Base-by-base conservation (phyloP, 2,329 filamentous ascomycete genomes). In the Fusarium udum region DNA sequence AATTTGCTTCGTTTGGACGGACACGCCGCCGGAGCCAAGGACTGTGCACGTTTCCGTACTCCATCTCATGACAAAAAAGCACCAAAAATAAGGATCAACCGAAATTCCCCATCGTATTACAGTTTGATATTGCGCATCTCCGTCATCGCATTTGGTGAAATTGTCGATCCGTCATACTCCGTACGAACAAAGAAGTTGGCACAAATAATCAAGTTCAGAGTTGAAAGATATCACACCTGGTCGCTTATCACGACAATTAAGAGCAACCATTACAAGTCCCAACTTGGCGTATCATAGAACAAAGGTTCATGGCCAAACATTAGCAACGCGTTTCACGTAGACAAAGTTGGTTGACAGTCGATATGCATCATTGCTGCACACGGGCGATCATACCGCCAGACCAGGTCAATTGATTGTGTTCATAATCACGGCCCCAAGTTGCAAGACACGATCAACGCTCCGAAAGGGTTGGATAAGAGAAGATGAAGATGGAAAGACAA, bases 51-150 rank as follows among this genome's bases (percentile, higher is more conserved):
- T 69, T 45, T 68, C 65, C 51, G 61, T 58, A 36, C 39, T 53
- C 45, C 49, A 49, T 48, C 24, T 52, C 31, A 42, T 34, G 40
- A 32, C 42, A 26, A 48, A 37, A 66, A 36, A 57, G 40, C 62
- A 61, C 43, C 67, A 61, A 73, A 72, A 74, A 74, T 74, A 74
- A 62, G 52, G 60, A 74, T 69, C 63, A 74, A 69, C 71, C 64
- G 61, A 67, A 24, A 63, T 69, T 72, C 61, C 58, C 63, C 40
- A 69, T 73, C 55, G 48, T 72, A 51, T 59, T 61, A 34, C 55
- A 43, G 40, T 51, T 32, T 48, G 63, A 36, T 52, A 63, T 67
- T 43, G 46, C 40, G 32, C 42, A 14, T 32, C 31, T 57, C 49
- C 61, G 42, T 40, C 58, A 64, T 59, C 34, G 36, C 28, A 46